These are phyloP conservation scores for Diaporthe caulivora DNA, from an alignment of 2,329 filamentous ascomycete genomes.

Conservation along the genomic window DNA sequence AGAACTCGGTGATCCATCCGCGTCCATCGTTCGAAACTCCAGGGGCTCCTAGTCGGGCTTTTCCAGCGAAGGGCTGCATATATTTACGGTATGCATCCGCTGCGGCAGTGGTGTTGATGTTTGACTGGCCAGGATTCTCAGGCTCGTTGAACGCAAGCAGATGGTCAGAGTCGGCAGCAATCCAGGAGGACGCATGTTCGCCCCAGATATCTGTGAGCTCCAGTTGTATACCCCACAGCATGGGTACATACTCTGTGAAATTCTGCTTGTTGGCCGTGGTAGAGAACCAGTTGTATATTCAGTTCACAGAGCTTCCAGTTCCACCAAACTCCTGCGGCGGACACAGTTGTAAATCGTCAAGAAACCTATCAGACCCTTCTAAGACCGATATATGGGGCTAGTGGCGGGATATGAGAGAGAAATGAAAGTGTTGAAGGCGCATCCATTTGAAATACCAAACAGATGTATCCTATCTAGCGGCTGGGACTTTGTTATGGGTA, in stretches of 20 bases:
- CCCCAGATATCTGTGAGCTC: conserved; percentile 41
- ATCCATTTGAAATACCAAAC: not conserved
- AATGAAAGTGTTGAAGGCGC: not conserved
- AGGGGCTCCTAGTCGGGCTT: conserved; percentile 59
- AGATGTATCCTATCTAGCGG: too few relatives aligned
- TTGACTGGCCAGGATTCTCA: conserved; percentile 41
- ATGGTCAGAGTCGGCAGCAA: conserved; percentile 40
- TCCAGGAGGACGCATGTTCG: conserved; percentile 32
- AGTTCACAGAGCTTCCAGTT: conserved; percentile 41
- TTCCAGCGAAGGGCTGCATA: conserved; percentile 58
- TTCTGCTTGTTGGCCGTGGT: conserved; percentile 41
- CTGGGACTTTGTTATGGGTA: too few relatives aligned
- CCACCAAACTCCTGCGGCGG: conserved; percentile 40
- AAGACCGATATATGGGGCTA: not conserved
- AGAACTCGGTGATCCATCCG: conserved; percentile 57
- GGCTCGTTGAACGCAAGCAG: conserved; percentile 46
- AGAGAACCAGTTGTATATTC: conserved; percentile 47
- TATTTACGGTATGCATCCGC: conserved; percentile 54
- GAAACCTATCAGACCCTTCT: not conserved
- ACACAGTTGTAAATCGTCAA: not conserved
- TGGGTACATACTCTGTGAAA: conserved; percentile 43
- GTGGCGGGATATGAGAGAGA: too few relatives aligned
- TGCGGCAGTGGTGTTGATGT: conserved; percentile 49
- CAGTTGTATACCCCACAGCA: conserved; percentile 43
- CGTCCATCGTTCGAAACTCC: conserved; percentile 61